Base-by-base conservation (phyloP, 78 protist species). In the Salpingoeca rosetta region DNA sequence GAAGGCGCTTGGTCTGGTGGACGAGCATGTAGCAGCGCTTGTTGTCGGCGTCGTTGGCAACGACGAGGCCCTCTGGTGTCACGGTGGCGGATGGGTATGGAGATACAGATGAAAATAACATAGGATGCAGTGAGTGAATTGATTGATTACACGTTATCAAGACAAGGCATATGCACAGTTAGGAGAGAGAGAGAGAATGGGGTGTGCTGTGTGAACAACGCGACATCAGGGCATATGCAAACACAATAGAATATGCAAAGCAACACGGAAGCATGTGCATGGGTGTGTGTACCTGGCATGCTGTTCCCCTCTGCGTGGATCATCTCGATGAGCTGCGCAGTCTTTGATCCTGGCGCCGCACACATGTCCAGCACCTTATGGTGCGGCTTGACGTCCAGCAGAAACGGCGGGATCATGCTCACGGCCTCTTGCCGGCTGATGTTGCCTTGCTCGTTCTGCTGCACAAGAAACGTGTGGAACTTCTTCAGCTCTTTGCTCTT, bases 271-370 rank as follows among this genome's bases (percentile, higher is more conserved):
- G 17, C 17, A 7, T 51, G 65, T 51, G 65, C 31, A 51, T 22
- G 17, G 65, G 31, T 7, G 17, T 22, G 17, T 17, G 65, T 51
- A 51, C 65, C 43, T 7, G 80, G 40, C 2, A 12, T 26, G 44
- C 39, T 41, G n/a, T 72, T 82, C 44, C 22, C 80, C 1, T 1
- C 12, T 36, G 72, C 79, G 38, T 87, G 94, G n/a, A 93, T 44
- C 36, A 57, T 41, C 85, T 97, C 99, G 35, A 98, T 76, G 31
- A 98, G 73, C 92, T 97, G 99, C 0, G 90, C 90, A 31, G 99
- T 97, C 93, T 98, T 98, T 73, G 96, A 91, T 26, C 99, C 99
- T 10, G 99, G 99, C 0, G 99, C 99, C 45, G 99, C 99, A 86
- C 99, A 97, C 97, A 97, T 92, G 93, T 98, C 99, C 7, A 97